Conservation (phyloP, 2,329 filamentous ascomycete genomes). For the Cladophialophora bantiana region DNA sequence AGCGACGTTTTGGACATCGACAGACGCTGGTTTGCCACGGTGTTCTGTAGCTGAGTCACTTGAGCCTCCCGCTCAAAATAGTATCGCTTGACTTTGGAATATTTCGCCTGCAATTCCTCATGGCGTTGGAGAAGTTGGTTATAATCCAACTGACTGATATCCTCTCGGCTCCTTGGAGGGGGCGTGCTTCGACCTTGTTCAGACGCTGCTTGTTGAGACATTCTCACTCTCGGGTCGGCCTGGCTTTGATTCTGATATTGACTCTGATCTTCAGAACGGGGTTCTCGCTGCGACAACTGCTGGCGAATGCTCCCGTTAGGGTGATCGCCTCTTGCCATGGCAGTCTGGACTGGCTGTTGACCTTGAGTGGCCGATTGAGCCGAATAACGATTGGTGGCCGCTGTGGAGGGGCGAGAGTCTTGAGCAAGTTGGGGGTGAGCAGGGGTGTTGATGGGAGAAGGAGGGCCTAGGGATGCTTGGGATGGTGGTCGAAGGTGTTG, state of each 20-base stretch:
- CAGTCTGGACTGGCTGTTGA: constrained; percentile 23
- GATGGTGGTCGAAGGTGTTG: constrained; percentile 45
- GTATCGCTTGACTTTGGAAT: constrained; percentile 96
- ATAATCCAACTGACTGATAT: constrained; percentile 53
- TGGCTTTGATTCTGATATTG: constrained; percentile 44
- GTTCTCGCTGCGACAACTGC: constrained; percentile 40
- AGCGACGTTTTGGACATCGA: constrained; percentile 92
- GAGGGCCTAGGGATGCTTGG: constrained; percentile 48
- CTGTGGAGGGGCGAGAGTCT: constrained; percentile 37
- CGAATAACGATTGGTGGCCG: constrained; percentile 37
- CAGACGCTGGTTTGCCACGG: constrained; percentile 93
- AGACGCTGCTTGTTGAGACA: constrained; percentile 37
- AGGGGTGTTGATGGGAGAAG: constrained; percentile 42
- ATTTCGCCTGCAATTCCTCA: constrained; percentile 74
- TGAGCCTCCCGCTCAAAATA: constrained; percentile 93
- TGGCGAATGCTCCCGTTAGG: constrained; percentile 36
- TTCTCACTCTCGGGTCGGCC: constrained; percentile 41
- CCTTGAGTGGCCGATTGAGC: constrained; percentile 34
- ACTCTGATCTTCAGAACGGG: constrained; percentile 39
- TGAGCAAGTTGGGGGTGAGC: constrained; percentile 32
- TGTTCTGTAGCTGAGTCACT: constrained; percentile 94
- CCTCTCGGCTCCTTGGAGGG: constrained; percentile 51
- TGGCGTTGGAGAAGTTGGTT: constrained; percentile 53
- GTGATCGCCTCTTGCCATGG: constrained; percentile 31
- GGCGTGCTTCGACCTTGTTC: constrained; percentile 59